Percentiles rank a stretch among this genome's conserved stretches.
These are phyloP conservation scores for Aspergillus fischeri DNA, from an alignment of 2,329 filamentous ascomycete genomes.

Conservation along the genomic window DNA sequence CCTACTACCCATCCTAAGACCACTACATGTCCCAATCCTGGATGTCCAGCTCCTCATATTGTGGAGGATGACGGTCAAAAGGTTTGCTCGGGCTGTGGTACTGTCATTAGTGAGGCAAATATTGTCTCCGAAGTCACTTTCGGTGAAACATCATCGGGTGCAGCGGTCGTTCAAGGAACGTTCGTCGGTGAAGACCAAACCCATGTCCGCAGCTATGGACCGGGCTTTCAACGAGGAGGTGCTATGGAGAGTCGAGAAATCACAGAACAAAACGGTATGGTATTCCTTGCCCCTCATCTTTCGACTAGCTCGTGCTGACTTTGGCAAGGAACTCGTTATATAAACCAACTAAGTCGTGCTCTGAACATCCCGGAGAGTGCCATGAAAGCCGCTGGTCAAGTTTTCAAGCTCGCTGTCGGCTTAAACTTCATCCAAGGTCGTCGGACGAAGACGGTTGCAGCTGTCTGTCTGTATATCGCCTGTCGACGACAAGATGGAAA, in stretches of 20 bases:
- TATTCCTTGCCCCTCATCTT: not conserved
- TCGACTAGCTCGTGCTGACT: not conserved
- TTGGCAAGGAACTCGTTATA: conserved; percentile 38
- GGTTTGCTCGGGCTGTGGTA: conserved; percentile 79
- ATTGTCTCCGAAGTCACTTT: conserved; percentile 92
- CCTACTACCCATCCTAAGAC: conserved; percentile 37
- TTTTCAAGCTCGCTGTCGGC: conserved; percentile 71
- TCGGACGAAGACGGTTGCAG: conserved; percentile 76
- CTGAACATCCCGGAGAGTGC: conserved; percentile 54
- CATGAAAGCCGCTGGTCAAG: conserved; percentile 63
- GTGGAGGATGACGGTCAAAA: conserved; percentile 45
- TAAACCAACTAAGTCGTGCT: conserved; percentile 38
- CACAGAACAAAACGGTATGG: conserved; percentile 41
- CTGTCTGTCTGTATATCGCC: conserved; percentile 86
- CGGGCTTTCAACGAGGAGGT: conserved; percentile 45
- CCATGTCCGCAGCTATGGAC: conserved; percentile 60
- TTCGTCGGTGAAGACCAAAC: conserved; percentile 84
- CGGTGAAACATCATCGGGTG: conserved; percentile 79
- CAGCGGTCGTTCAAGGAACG: conserved; percentile 84
- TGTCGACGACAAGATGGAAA: conserved; percentile 76
- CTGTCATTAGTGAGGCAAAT: conserved; percentile 76
- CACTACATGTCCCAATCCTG: conserved; percentile 42
- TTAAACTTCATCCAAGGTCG: conserved; percentile 83
- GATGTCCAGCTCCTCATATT: conserved; percentile 43
- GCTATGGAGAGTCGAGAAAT: conserved; percentile 48